A percentile compares a stretch with the other conserved stretches of the same genome.
Evolutionary conservation across 2,329 filamentous ascomycete genomes (phyloP).

Genomic region (Podosphaera leucotricha): DNA sequence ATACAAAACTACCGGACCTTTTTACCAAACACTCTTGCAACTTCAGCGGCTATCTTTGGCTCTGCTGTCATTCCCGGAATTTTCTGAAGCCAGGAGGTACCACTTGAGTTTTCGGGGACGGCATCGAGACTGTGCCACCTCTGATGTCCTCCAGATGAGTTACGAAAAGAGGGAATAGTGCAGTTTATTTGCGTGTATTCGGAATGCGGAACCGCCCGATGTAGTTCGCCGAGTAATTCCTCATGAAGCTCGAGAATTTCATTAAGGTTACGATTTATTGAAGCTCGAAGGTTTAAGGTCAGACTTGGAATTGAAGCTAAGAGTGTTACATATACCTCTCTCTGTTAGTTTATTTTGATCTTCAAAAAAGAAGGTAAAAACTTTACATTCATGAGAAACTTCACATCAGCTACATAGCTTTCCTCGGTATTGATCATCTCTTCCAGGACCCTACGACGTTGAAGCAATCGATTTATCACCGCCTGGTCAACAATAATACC

Average conservation of each 20-base stretch:
- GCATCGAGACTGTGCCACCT: constrained; percentile 23
- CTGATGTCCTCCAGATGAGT: constrained; percentile 16
- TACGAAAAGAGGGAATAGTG: constrained; percentile 1
- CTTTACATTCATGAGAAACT: constrained; percentile 63
- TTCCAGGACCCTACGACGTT: constrained; percentile 58
- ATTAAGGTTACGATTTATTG: constrained; percentile 56
- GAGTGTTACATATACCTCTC: constrained; percentile 45
- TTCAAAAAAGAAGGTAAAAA: constrained; percentile 31
- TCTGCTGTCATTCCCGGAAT: constrained; percentile 30
- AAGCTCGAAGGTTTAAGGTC: constrained; percentile 39
- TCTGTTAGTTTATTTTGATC: constrained; percentile 14
- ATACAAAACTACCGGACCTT: constrained; percentile 21
- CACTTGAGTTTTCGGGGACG: constrained; percentile 16
- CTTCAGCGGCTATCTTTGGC: constrained; percentile 33
- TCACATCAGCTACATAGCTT: constrained; percentile 67
- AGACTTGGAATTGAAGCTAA: constrained; percentile 45
- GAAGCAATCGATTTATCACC: constrained; percentile 46
- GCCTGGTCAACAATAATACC: constrained; percentile 34
- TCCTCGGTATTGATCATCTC: constrained; percentile 75
- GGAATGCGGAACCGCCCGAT: constrained; percentile 44
- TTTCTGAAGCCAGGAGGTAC: constrained; percentile 21
- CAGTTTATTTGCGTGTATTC: constrained; percentile 28
- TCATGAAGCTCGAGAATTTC: constrained; percentile 70
- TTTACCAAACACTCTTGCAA: constrained; percentile 34
- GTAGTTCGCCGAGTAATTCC: constrained; percentile 51